phyloP scores from a whole-genome alignment of 306 rosid species.

The Castanea crenata region DNA sequence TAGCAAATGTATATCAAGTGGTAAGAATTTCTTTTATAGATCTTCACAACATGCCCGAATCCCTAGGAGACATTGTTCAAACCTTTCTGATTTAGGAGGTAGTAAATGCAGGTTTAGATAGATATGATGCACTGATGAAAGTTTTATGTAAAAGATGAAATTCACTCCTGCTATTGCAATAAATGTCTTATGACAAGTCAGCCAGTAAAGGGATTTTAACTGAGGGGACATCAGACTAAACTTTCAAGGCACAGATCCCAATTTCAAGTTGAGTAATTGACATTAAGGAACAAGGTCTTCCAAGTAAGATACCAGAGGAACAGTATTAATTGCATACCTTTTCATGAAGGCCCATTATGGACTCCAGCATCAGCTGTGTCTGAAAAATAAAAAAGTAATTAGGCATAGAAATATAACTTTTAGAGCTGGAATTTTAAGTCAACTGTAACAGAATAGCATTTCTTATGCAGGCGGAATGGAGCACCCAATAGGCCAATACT shows the following conservation, averaged over 20 bases:
- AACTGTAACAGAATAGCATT: not conserved
- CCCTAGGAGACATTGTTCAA: not conserved
- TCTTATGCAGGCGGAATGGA: not conserved
- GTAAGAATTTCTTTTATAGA: not conserved
- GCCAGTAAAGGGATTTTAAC: not conserved
- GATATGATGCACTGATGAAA: not conserved
- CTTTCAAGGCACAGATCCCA: not conserved
- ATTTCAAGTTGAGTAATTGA: not conserved
- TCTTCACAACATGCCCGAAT: no score
- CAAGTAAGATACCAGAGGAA: not conserved
- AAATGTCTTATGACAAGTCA: not conserved
- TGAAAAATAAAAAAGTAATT: not conserved
- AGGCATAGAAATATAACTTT: not conserved
- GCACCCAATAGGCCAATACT: not conserved
- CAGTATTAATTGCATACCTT: constrained; percentile 8
- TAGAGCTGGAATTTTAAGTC: not conserved
- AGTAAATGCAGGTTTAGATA: not conserved
- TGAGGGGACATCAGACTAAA: not conserved
- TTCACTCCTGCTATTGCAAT: not conserved
- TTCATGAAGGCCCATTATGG: constrained; percentile 1
- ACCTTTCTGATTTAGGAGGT: not conserved
- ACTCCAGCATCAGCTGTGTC: constrained; percentile 21
- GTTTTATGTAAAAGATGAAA: not conserved
- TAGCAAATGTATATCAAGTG: not conserved
- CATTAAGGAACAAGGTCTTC: no score